Conservation (phyloP, 2,329 filamentous ascomycete genomes). For the Aspergillus sojae region DNA sequence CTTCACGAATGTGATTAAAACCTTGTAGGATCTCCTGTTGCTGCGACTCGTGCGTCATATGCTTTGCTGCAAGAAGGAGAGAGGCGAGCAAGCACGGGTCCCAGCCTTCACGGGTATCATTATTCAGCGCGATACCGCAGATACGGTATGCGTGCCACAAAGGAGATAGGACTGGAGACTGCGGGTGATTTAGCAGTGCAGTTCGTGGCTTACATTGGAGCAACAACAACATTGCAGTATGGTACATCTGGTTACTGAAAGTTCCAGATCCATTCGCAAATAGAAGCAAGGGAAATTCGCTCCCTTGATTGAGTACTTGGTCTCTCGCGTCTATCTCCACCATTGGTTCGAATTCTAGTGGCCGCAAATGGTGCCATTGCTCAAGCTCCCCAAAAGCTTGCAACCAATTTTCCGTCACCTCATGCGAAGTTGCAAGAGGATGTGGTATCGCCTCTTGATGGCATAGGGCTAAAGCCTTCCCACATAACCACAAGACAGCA, state of each 20-base stretch:
- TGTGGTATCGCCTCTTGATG: conserved; percentile 17
- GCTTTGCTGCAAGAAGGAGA: conserved; percentile 58
- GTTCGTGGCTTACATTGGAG: conserved; percentile 49
- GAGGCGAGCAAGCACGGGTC: conserved; percentile 55
- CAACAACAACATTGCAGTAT: conserved; percentile 58
- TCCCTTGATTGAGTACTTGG: conserved; percentile 14
- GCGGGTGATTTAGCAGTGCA: conserved; percentile 26
- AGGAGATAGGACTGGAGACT: conserved; percentile 38
- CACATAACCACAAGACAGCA: conserved; percentile 30
- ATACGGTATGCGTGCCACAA: conserved; percentile 60
- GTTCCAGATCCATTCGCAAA: conserved; percentile 50
- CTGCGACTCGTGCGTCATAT: conserved; percentile 57
- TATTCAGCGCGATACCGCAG: conserved; percentile 61
- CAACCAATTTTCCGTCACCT: conserved; percentile 24
- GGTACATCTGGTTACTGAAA: conserved; percentile 58
- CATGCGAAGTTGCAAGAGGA: conserved; percentile 11
- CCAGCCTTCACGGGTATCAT: conserved; percentile 59
- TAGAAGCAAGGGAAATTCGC: conserved; percentile 44
- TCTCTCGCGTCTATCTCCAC: conserved; percentile 40
- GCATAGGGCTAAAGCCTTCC: conserved; percentile 24
- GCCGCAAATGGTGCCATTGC: conserved; percentile 32
- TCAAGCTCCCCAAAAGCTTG: conserved; percentile 28
- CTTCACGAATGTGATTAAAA: conserved; percentile 40
- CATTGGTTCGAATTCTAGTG: conserved; percentile 32
- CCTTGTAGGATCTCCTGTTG: conserved; percentile 47